phyloP scores from a whole-genome alignment of 2,329 filamentous ascomycete genomes.

The Aspergillus sp. region DNA sequence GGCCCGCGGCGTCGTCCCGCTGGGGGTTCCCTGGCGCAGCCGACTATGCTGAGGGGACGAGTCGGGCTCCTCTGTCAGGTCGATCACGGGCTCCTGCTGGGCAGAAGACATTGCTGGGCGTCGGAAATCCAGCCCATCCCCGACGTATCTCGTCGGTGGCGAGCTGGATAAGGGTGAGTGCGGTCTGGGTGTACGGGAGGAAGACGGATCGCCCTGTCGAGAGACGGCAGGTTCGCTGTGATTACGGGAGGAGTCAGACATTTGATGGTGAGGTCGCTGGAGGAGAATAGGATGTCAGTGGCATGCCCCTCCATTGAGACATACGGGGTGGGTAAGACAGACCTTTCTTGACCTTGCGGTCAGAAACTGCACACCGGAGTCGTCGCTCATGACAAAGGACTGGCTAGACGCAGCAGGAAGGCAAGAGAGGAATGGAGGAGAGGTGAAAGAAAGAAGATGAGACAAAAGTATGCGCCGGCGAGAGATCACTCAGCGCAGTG shows the following conservation, averaged over 20 bases:
- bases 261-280: constrained; percentile 28
- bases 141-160: constrained; percentile 32
- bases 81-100: constrained; percentile 32
- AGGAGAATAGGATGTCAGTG: constrained; percentile 11
- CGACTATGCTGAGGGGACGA: constrained; percentile 17
- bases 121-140: constrained; percentile 49
- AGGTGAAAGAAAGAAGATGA: constrained; percentile 4
- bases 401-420: constrained; percentile 1
- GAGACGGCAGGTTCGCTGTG: constrained; percentile 17
- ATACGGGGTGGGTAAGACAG: constrained; percentile 8
- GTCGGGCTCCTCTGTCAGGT: constrained; percentile 39
- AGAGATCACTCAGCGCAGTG: no score
- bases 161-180: constrained; percentile 19
- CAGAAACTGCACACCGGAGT: constrained; percentile 28
- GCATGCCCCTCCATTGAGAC: constrained; percentile 16
- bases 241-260: constrained; percentile 22
- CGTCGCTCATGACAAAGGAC: constrained; percentile 24
- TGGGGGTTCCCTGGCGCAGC: constrained; percentile 6
- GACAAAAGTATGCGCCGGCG: no score
- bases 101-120: constrained; percentile 39
- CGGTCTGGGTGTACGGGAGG: constrained; percentile 9
- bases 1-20: constrained; percentile 6
- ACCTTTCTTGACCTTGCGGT: constrained; percentile 32
- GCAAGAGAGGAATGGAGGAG: constrained; percentile 1
- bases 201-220: constrained; percentile 15